Evolutionary conservation across 2,329 filamentous ascomycete genomes (phyloP).

Genomic region (Ramichloridium luteum): DNA sequence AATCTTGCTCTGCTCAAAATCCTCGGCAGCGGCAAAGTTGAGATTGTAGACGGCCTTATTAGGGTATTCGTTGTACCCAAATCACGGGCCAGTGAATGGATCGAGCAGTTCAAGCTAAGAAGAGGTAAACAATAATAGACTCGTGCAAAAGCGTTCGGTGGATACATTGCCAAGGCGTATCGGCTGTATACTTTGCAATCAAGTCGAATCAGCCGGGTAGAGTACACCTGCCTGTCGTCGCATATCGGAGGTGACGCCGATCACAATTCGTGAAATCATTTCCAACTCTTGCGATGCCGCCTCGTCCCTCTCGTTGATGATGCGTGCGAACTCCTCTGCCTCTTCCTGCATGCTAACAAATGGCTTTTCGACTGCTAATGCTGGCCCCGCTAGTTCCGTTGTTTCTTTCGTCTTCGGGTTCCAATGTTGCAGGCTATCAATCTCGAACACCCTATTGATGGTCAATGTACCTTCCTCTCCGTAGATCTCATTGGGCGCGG

Average conservation of each 20-base stretch:
- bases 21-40: constrained; percentile 62
- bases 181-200: background rate
- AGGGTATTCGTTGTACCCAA: constrained; percentile 72
- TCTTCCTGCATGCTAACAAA: constrained; percentile 37
- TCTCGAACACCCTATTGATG: constrained; percentile 34
- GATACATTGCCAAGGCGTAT: too few species aligned
- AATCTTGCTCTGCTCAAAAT: constrained; percentile 67
- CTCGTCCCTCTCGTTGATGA: constrained; percentile 30
- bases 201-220: constrained; percentile 27
- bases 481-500: constrained; percentile 35
- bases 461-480: constrained; percentile 36
- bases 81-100: constrained; percentile 57
- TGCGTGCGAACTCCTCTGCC: constrained; percentile 34
- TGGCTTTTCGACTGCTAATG: constrained; percentile 23
- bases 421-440: constrained; percentile 29
- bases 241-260: constrained; percentile 32
- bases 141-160: background rate
- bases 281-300: constrained; percentile 29
- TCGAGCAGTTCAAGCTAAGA: constrained; percentile 71
- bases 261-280: constrained; percentile 29
- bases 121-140: constrained; percentile 26
- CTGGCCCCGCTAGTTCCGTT: constrained; percentile 27
- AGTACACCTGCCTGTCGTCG: constrained; percentile 34
- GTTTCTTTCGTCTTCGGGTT: constrained; percentile 33
- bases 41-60: constrained; percentile 77